Evolutionary conservation across 2,329 filamentous ascomycete genomes (phyloP), one percentile per base, ranked within the genome.

Genomic region (Ascochyta koolunga): DNA sequence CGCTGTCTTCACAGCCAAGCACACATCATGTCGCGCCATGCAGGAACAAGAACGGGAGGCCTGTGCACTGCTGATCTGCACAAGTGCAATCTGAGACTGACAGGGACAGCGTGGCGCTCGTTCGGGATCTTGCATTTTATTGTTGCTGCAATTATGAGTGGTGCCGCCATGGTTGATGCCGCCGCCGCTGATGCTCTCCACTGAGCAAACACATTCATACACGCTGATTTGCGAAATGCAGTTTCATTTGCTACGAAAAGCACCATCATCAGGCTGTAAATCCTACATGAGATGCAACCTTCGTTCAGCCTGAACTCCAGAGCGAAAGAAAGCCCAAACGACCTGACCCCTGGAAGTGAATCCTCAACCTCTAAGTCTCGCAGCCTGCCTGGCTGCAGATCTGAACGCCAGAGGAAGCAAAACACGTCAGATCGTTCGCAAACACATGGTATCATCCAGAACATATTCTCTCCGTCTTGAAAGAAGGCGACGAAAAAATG

Each of bases 381-480:
- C 56, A 61, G 56, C 52, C 40, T 53, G 33, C 49, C 41, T 42
- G 56, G 50, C 59, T 16, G 51, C 50, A 58, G 54, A 56, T 57
- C 56, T 45, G 60, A 67, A 68, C 64, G 64, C 68, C 64, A 47
- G 50, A 60, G 56, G 58, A 65, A 60, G 52, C 53, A 56, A 43
- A 63, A 58, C 51, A 53, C 43, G 39, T 55, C 58, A 62, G 56
- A 62, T 62, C 53, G 56, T 56, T 29, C 55, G 39, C 46, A 59
- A 64, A 62, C 53, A 65, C 54, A 41, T 72, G 68, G 68, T 69
- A 72, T 71, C 67, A 68, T 72, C 63, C 68, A 64, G 58, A 60
- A 53, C 47, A 44, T 22, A 18, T 24, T 39, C 29, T 50, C 19
- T 43, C 31, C 6, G 24, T 33, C 47, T 51, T 45, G 35, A 39